Base-by-base conservation (phyloP, 768 basidiomycete species). In the Nevesoporus exiguus region DNA sequence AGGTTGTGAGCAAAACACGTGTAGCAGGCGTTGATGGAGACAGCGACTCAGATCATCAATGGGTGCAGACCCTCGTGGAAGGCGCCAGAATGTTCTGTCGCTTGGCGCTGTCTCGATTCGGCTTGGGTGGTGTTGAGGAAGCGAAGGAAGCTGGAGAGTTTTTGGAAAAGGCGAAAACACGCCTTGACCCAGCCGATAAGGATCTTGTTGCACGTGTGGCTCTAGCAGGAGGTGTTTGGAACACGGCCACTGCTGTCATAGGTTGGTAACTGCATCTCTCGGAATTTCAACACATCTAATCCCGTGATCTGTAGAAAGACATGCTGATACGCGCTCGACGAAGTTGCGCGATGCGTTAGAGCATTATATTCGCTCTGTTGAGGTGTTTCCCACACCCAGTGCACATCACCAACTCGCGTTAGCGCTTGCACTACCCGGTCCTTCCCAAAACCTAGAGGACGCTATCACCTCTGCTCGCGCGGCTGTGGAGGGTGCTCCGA, bases 351-450 rank as follows among this genome's bases (percentile, higher is more conserved):
- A 80, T 17, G 82, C 90, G 0, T 79, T 86, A 49, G 56, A 67
- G 0, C 73, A 80, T 34, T 78, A 87, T 30, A 62, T 74, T 6
- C 66, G 64, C 7, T 83, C 88, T 2, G 71, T 84, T 17, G 69
- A 74, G 17, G 59, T 69, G 19, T 69, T 76, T 25, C 73, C 86
- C 0, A 80, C 81, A 0, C 74, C 88, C 1, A 74, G 78, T 3
- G 83, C 80, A 0, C 79, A 86, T 61, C 93, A 88, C 62, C 90
- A 95, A 51, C 80, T 94, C n/a, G 87, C 95, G 0, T 73, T 92
- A 8, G 86, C 86, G 0, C 79, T 83, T 46, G 76, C 84, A 7
- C 84, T 83, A 29, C 79, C 84, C 1, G 84, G 87, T 14, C 80
- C 80, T 2, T 71, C 75, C 5, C 84, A 86, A 24, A 79, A 90